Conservation (phyloP, 1,139 yeast species). For the Blastobotrys illinoisensis region DNA sequence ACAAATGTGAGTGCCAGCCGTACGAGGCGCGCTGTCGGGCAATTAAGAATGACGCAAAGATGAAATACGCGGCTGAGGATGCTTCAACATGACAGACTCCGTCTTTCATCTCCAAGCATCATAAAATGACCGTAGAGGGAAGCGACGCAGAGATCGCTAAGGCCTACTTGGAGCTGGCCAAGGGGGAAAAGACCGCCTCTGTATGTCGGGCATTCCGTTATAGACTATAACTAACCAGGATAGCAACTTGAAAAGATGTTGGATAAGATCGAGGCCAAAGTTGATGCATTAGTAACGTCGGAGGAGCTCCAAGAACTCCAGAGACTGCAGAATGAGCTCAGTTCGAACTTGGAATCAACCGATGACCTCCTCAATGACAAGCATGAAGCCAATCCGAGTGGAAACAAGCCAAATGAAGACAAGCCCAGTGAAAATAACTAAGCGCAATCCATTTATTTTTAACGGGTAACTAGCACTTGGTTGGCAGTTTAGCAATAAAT, state of each 20-base stretch:
- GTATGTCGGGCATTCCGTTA: conserved; percentile 27
- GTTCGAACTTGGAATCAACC: conserved; percentile 8
- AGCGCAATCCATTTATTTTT: too few relatives aligned
- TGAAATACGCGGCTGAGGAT: neutral
- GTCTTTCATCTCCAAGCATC: neutral
- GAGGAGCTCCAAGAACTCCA: conserved; percentile 22
- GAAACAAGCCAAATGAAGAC: neutral
- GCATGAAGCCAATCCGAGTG: neutral
- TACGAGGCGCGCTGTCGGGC: too few relatives aligned
- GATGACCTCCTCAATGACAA: neutral
- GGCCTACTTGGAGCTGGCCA: conserved; percentile 45
- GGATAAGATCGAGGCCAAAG: conserved; percentile 50
- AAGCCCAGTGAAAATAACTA: neutral
- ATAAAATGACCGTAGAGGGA: conserved; percentile 15
- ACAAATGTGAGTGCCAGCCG: too few relatives aligned
- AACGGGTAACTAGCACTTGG: too few relatives aligned
- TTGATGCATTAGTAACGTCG: conserved; percentile 41
- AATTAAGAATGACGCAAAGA: too few relatives aligned
- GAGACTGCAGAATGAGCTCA: conserved; percentile 14
- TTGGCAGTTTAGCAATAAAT: neutral
- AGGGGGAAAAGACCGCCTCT: conserved; percentile 53
- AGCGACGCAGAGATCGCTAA: conserved; percentile 37
- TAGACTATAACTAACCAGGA: neutral
- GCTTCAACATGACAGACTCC: neutral
- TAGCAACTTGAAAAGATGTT: conserved; percentile 48